These are phyloP conservation scores for Exutisphaerella laricina DNA, from an alignment of 2,329 filamentous ascomycete genomes.

Conservation along the genomic window DNA sequence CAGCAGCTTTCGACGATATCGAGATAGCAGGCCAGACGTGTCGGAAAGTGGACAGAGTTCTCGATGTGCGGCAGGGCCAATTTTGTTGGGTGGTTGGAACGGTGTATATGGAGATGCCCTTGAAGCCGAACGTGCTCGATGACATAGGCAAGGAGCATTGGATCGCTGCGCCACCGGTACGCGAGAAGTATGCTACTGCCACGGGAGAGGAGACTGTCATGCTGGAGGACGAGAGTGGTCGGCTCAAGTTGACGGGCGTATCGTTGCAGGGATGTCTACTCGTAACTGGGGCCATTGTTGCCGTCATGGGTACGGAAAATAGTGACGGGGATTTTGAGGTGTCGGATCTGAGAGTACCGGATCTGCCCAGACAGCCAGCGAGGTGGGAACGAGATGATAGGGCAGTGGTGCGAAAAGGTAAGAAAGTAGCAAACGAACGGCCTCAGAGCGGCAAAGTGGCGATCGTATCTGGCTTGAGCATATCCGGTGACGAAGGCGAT, in stretches of 20 bases:
- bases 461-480: constrained; percentile 80
- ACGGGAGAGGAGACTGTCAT: constrained; percentile 53
- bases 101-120: constrained; percentile 92
- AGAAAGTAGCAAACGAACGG: constrained; percentile 32
- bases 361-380: constrained; percentile 73
- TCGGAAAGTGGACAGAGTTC: constrained; percentile 73
- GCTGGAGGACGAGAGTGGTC: constrained; percentile 92
- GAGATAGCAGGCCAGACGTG: constrained; percentile 71
- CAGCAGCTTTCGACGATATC: constrained; percentile 70
- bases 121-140: constrained; percentile 94
- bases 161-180: constrained; percentile 73
- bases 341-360: constrained; percentile 81
- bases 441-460: constrained; percentile 66
- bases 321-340: constrained; percentile 87
- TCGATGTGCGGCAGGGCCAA: constrained; percentile 93
- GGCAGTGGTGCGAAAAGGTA: constrained; percentile 33
- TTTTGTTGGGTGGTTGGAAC: constrained; percentile 94
- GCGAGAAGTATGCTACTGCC: constrained; percentile 51
- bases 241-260: constrained; percentile 70
- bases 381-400: constrained; percentile 67
- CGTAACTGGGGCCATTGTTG: constrained; percentile 88
- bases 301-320: constrained; percentile 93
- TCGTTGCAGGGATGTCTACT: constrained; percentile 63
- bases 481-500: constrained; percentile 71
- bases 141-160: constrained; percentile 95